Evolutionary conservation across 148 eudicot species (phyloP), one percentile per base, ranked within the genome.

Genomic region (Polygonum aviculare): DNA sequence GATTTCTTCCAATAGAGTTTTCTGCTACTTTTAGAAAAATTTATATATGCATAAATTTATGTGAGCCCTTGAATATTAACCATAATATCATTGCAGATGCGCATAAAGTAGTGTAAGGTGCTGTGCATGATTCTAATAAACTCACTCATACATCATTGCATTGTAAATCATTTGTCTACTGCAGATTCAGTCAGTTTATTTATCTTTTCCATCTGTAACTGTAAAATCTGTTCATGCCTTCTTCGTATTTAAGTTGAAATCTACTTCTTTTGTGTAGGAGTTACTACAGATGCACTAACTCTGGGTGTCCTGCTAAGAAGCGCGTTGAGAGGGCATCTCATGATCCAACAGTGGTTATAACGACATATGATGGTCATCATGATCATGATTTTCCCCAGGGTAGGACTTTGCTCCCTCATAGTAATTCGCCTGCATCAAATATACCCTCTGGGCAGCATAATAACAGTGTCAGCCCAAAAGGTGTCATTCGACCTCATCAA

Each of bases 251-350:
- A 31, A 26, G 10, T 4, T 36, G 19, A 67, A 67, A 77, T 7
- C 31, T 59, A 45, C 44, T 77, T 40, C 2, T 80, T 70, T 63
- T 74, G 22, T 87, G 83, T 52, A 94, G 98, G 94, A 94, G 98
- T 85, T 94, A 94, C 85, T 94, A 94, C 83, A 85, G 93, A 86
- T 91, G 97, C 85, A 87, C 97, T 57, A 87, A 80, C 45, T 69
- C 92, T 19, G 90, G 98, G 48, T 94, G 97, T 84, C 87, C 93
- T 1, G 97, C 79, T 9, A 93, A 90, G 85, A 91, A 93, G 79
- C 98, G 88, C 59, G 94, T 93, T 14, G 98, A 91, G 83, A 84
- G 98, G 74, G 90, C 98, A 54, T 83, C 97, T 21, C 82, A 90
- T 78, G 94, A 94, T 80, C 79, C 85, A 8, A 87, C 83, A 75